Conservation (phyloP, 2,329 filamentous ascomycete genomes). For the Ceratocystis albifundus region DNA sequence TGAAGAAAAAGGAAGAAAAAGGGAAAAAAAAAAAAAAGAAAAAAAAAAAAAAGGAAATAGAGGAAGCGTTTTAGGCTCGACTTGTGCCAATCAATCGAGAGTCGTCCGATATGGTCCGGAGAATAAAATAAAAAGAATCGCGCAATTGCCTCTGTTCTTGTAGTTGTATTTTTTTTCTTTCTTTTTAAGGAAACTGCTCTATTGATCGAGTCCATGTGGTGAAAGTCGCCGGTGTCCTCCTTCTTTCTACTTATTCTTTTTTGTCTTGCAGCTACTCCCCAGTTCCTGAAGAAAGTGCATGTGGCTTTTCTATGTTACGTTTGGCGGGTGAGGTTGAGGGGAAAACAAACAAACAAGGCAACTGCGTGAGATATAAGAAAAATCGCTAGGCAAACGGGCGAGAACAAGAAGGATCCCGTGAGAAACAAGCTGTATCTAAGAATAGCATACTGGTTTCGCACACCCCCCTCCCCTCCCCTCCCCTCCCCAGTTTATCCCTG, state of each 20-base stretch:
- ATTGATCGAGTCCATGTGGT: neutral
- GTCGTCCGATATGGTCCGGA: neutral
- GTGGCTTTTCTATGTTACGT: neutral
- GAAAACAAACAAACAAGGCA: neutral
- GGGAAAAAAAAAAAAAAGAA: too few species aligned
- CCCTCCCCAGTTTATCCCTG: constrained; percentile 1
- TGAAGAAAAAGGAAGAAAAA: too few species aligned
- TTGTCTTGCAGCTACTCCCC: neutral
- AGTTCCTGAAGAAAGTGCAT: neutral
- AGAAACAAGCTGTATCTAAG: constrained; percentile 6
- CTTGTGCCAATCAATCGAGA: neutral
- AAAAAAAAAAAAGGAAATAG: too few species aligned
- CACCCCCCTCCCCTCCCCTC: neutral
- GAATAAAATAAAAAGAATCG: constrained; percentile 3
- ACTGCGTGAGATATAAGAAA: neutral
- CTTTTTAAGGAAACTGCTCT: neutral
- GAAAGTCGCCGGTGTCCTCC: neutral
- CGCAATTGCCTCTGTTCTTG: neutral
- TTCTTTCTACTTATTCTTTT: neutral
- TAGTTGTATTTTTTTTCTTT: neutral
- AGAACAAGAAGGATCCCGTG: neutral
- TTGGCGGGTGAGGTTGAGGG: neutral
- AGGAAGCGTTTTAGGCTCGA: neutral
- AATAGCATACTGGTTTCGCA: neutral
- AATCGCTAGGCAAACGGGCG: constrained; percentile 2